Base-by-base conservation (phyloP, 1,284 basidiomycete genomes). In the Ceratobasidium sp. region DNA sequence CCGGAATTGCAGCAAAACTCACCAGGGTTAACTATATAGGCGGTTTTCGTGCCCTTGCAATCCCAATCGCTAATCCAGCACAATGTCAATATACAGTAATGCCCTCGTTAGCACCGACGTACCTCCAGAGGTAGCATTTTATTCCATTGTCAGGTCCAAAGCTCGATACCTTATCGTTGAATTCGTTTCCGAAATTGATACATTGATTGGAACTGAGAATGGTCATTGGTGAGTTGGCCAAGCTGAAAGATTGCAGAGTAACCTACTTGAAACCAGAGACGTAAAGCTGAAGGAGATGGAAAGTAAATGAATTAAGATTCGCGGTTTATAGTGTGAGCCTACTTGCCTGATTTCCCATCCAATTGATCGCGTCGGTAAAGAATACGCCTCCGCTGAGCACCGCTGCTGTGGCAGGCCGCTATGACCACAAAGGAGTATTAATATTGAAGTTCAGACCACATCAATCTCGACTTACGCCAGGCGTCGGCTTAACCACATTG, bases 171-270 rank as follows among this genome's bases (percentile, higher is more conserved):
- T 72, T 31, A 31, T 60, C 47, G 45, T 60, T 72, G 47, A 72
- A 72, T 41, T 72, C 69, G 24, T 50, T 60, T 19, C 69, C 69
- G 33, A 72, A 62, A 22, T 72, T 72, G 14, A 72, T 47, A 33
- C 69, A 72, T 48, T 72, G 69, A 6, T 33, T 57, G 14, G 44
- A 57, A 19, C 69, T 72, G 44, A 29, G 48, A 27, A 7, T 41
- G 36, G 41, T 41, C 36, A 41, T 3, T 17, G 11, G 24, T 54
- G 15, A 48, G 24, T 31, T 11, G n/a, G n/a, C n/a, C n/a, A n/a
- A n/a, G n/a, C n/a, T n/a, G n/a, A n/a, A n/a, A n/a, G n/a, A n/a
- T n/a, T n/a, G n/a, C n/a, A n/a, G n/a, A n/a, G n/a, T n/a, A n/a
- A n/a, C n/a, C n/a, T n/a, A 71, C 66, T 17, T 50, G 29, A 71